phyloP scores from a whole-genome alignment of 257 asterid genomes.

The Echites panduratus region DNA sequence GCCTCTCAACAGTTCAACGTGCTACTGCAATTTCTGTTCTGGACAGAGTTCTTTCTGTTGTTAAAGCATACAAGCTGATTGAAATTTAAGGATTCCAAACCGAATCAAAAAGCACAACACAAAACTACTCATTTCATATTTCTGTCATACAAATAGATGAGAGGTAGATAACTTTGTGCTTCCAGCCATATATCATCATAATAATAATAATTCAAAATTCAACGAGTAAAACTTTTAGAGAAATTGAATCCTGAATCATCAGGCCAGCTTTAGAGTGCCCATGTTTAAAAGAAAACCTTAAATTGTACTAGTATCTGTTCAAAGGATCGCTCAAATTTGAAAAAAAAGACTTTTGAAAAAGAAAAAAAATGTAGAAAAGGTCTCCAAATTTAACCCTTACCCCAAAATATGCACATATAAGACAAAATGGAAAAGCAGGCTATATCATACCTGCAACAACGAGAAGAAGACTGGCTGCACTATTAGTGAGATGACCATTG shows the following conservation, averaged over 20 bases:
- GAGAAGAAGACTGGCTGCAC: constrained; percentile 1
- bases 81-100: neutral
- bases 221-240: neutral
- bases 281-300: neutral
- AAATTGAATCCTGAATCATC: neutral
- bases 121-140: neutral
- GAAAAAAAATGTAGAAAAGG: no score
- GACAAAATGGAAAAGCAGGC: no score
- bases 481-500: constrained; percentile 13
- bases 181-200: neutral
- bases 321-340: neutral
- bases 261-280: no score
- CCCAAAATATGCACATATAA: neutral
- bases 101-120: neutral
- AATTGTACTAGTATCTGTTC: neutral
- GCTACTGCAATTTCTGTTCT: neutral
- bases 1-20: neutral
- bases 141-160: neutral
- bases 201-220: neutral
- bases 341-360: no score
- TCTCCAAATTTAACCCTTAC: neutral
- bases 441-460: constrained; percentile 15
- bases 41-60: neutral
- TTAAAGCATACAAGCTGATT: neutral
- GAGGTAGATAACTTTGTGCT: neutral